phyloP scores from a whole-genome alignment of 495 filamentous ascomycete species.

The Choiromyces venosus region DNA sequence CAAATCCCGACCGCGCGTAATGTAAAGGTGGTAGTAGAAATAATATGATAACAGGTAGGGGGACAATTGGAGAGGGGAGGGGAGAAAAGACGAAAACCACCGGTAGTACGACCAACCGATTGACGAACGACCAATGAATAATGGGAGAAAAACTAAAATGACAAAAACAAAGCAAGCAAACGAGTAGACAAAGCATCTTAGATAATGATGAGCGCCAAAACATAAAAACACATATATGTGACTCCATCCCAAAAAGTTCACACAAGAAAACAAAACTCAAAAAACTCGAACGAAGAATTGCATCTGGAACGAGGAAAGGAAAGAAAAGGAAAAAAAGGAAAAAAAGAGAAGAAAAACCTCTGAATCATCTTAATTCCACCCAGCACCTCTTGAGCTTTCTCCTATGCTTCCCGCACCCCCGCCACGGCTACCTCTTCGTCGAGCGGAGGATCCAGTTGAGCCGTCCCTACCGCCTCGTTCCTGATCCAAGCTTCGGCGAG shows the following conservation, averaged over 20 bases:
- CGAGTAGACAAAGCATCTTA: background rate
- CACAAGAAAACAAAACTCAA: conserved; percentile 12
- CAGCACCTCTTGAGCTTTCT: conserved; percentile 15
- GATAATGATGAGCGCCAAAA: conserved; percentile 20
- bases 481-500: conserved; percentile 36
- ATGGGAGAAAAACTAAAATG: background rate
- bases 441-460: conserved; percentile 16
- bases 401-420: conserved; percentile 14
- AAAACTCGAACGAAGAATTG: background rate
- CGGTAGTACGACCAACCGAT: background rate
- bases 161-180: background rate
- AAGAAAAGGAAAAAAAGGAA: background rate
- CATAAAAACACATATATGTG: conserved; percentile 30
- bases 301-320: background rate
- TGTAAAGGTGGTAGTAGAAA: background rate
- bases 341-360: background rate
- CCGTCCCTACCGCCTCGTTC: conserved; percentile 20
- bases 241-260: conserved; percentile 35
- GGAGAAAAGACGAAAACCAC: background rate
- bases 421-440: conserved; percentile 19
- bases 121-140: background rate
- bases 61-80: background rate
- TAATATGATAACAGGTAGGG: background rate
- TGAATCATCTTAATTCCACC: conserved; percentile 11
- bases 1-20: background rate